phyloP scores from a whole-genome alignment of 2,329 filamentous ascomycete genomes.

The Trichoderma pleuroti region DNA sequence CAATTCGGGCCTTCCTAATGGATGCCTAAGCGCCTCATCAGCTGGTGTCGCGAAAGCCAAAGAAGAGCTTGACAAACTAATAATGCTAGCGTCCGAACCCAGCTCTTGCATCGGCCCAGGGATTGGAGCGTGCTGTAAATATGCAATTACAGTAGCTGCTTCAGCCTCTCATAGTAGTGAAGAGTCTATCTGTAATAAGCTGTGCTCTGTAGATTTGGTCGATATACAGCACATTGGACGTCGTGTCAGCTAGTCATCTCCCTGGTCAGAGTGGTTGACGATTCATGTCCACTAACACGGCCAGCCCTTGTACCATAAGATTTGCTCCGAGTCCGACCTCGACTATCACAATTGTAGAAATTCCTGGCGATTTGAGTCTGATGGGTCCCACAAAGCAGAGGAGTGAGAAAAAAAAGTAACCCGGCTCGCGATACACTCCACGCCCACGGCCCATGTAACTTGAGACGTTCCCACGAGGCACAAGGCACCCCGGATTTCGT shows the following conservation, averaged over 20 bases:
- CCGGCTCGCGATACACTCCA: not conserved
- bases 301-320: not conserved
- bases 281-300: not conserved
- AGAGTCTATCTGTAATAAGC: not conserved
- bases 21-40: not conserved
- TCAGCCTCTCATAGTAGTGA: not conserved
- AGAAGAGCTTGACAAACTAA: not conserved
- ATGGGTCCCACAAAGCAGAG: not conserved
- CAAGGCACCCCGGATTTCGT: not conserved
- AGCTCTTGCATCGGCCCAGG: not conserved
- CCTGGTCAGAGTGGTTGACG: not conserved
- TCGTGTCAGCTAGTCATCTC: not conserved
- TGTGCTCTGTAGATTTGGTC: not conserved
- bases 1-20: conserved; percentile 4
- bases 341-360: not conserved
- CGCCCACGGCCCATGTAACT: not conserved
- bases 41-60: not conserved
- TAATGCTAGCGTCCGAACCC: not conserved
- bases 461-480: not conserved
- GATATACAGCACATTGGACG: not conserved
- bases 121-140: not conserved
- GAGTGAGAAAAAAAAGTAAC: not conserved
- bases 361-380: not conserved
- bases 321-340: not conserved
- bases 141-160: not conserved